Percentiles rank a stretch among this genome's conserved stretches.
phyloP scores from a whole-genome alignment of 306 rosid species.

The Canavalia gladiata region DNA sequence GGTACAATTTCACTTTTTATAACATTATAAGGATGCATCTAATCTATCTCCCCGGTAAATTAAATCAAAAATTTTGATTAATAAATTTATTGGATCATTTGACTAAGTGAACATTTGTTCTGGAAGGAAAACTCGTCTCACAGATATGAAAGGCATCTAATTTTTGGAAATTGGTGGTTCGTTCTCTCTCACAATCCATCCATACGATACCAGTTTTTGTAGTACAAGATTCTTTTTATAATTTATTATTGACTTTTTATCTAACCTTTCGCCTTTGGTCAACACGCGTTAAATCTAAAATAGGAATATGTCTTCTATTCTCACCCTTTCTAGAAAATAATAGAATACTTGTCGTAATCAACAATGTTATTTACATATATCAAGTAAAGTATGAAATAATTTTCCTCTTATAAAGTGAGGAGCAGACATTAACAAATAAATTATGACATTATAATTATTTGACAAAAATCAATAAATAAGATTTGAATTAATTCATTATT shows the following conservation, averaged over 20 bases:
- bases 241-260: background rate
- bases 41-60: background rate
- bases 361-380: background rate
- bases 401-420: background rate
- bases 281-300: background rate
- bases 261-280: background rate
- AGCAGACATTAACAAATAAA: background rate
- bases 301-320: background rate
- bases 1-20: too few relatives aligned
- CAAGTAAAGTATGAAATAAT: background rate
- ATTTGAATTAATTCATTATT: too few relatives aligned
- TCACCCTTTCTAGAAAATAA: background rate
- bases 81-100: background rate
- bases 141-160: constrained; percentile 1
- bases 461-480: background rate
- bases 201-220: background rate
- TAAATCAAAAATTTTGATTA: background rate
- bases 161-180: background rate
- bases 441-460: background rate
- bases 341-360: background rate
- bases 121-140: background rate
- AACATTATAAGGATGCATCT: too few relatives aligned
- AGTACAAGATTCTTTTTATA: background rate
- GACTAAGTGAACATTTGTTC: background rate
- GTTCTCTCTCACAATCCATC: background rate